Percentiles rank a stretch among this genome's conserved stretches.
phyloP scores from a whole-genome alignment of 2,329 filamentous ascomycete genomes.

The Calonectria pseudoturangicola region DNA sequence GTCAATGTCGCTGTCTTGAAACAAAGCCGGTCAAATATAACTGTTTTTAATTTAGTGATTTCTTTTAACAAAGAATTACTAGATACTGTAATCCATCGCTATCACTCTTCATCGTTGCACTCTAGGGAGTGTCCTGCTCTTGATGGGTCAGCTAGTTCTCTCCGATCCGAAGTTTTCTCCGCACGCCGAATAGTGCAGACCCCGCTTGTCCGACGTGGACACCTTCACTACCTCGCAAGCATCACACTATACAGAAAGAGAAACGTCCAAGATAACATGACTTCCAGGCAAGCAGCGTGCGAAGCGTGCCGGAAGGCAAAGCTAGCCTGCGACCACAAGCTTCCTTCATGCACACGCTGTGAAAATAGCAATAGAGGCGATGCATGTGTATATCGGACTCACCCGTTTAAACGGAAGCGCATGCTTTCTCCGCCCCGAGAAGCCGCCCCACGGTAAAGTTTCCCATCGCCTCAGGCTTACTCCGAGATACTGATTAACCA shows the following conservation, averaged over 20 bases:
- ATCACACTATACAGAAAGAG: neutral
- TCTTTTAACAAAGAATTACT: too few species aligned
- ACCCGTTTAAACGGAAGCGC: conserved; percentile 36
- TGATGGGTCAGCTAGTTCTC: neutral
- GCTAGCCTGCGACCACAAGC: conserved; percentile 52
- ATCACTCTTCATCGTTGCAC: too few species aligned
- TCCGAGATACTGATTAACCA: neutral
- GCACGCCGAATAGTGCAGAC: neutral
- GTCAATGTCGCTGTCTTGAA: neutral
- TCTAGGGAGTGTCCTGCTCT: too few species aligned
- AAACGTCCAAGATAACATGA: conserved; percentile 36
- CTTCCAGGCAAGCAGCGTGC: conserved; percentile 45
- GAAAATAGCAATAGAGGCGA: conserved; percentile 27
- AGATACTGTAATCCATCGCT: too few species aligned
- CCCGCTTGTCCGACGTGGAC: neutral
- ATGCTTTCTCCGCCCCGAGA: conserved; percentile 2
- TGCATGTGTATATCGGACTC: conserved; percentile 27
- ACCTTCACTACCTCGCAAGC: neutral
- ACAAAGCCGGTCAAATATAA: neutral
- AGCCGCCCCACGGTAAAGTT: neutral
- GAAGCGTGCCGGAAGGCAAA: conserved; percentile 55
- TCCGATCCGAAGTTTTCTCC: conserved; percentile 1
- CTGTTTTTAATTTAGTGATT: neutral
- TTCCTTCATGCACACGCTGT: conserved; percentile 54
- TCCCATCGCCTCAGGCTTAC: too few species aligned